Base-by-base conservation (phyloP, 2,329 filamentous ascomycete species). In the Aspergillus sp. region DNA sequence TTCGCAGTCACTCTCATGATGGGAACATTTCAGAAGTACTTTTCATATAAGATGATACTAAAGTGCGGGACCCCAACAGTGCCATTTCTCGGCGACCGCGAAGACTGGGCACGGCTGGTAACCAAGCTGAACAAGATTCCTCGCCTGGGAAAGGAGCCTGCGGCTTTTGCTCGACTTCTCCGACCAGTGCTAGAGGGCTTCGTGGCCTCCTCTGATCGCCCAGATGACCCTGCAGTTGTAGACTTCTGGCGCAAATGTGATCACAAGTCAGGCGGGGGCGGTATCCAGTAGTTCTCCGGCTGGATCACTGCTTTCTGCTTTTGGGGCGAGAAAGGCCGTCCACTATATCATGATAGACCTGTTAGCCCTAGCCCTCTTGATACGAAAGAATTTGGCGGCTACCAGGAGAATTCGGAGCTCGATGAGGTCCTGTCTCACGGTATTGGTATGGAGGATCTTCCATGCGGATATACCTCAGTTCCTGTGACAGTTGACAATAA, bases 31-130 rank as follows among this genome's bases (percentile, higher is more conserved):
- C 69, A 77, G 54, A 66, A 70, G n/a, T 80, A 77, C 53, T 80
- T 79, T 48, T 46, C 41, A 0, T 75, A 71, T 53, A 47, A 5
- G 0, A 55, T 55, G 13, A 41, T 15, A 0, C 49, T 65, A 0
- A 17, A 15, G 0, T 80, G 76, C 49, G 78, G 77, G 0, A 63
- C 81, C 2, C 78, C 78, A 0, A 71, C 69, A 0, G 74, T 80
- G 0, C 80, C 76, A 0, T 59, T 81, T 1, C 65, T 75, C 0
- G 77, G 78, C 3, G 65, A 74, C 37, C 56, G 63, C 9, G 47
- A 49, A 1, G 77, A 81, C 57, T 81, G 74, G 68, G 55, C 63
- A 15, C 54, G 55, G 17, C 60, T 81, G 4, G 55, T 69, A 7
- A 50, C 27, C 1, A 72, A 71, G 50, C 51, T 80, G 5, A 68